Evolutionary conservation across 768 basidiomycete genomes (phyloP).

Genomic region (Pleurotus ostreatus): DNA sequence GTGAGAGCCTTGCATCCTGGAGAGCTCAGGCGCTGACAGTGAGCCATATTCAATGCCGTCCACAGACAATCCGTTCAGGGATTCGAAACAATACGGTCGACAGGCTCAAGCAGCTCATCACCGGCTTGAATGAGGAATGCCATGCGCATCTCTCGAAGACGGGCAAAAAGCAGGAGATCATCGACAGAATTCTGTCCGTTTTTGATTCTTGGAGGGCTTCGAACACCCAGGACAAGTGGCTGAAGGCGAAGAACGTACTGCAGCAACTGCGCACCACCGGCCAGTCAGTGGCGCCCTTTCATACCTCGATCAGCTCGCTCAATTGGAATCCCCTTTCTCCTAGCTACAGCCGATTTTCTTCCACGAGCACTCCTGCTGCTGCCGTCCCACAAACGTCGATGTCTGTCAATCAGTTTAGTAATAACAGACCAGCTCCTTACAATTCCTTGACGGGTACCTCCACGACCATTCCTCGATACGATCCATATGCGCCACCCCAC

Average conservation of each 20-base stretch:
- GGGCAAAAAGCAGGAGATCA: slow-evolving; percentile 85
- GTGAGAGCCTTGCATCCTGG: slow-evolving; percentile 33
- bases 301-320: background rate
- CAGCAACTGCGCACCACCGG: slow-evolving; percentile 62
- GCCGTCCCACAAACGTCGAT: slow-evolving; percentile 9
- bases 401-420: background rate
- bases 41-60: slow-evolving; percentile 9
- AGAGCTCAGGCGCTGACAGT: slow-evolving; percentile 10
- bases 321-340: background rate
- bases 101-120: slow-evolving; percentile 77
- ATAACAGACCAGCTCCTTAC: slow-evolving; percentile 27
- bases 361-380: slow-evolving; percentile 1
- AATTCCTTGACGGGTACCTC: slow-evolving; percentile 23
- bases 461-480: slow-evolving; percentile 45
- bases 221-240: slow-evolving; percentile 62
- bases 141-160: slow-evolving; percentile 62
- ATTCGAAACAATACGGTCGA: slow-evolving; percentile 82
- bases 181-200: slow-evolving; percentile 62
- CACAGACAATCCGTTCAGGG: slow-evolving; percentile 63
- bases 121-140: slow-evolving; percentile 78
- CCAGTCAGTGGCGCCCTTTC: slow-evolving; percentile 48
- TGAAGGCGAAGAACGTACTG: slow-evolving; percentile 63
- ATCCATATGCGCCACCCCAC: slow-evolving; percentile 64
- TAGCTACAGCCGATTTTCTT: slow-evolving; percentile 2
- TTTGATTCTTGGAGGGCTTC: slow-evolving; percentile 58